These are phyloP conservation scores for Sclerotinia nivalis DNA, from an alignment of 2,329 filamentous ascomycete genomes.

Conservation along the genomic window DNA sequence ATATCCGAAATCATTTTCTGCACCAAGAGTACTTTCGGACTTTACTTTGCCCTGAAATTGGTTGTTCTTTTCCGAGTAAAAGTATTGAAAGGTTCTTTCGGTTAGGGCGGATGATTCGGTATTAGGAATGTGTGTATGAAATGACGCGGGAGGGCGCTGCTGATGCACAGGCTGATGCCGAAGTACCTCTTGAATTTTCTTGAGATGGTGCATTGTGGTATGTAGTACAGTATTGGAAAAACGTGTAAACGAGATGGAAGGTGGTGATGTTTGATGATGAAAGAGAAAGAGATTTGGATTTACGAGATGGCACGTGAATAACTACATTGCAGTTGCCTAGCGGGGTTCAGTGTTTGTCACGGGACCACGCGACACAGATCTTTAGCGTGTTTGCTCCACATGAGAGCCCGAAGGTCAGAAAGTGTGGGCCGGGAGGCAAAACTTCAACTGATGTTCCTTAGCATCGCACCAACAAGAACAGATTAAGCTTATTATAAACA, in stretches of 20 bases:
- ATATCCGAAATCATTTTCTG: conserved; percentile 29
- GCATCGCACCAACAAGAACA: too few species aligned
- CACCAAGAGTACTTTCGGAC: conserved; percentile 26
- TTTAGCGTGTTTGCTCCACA: not conserved
- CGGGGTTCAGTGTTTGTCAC: not conserved
- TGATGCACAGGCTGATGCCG: not conserved
- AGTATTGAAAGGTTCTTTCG: conserved; percentile 23
- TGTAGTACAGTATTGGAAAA: not conserved
- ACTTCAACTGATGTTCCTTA: not conserved
- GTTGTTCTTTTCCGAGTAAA: conserved; percentile 21
- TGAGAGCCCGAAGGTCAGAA: not conserved
- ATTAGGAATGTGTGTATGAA: not conserved
- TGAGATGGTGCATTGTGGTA: not conserved
- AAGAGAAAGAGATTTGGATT: not conserved
- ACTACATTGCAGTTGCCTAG: not conserved
- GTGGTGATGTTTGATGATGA: too few species aligned
- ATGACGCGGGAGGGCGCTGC: not conserved
- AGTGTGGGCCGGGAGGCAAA: not conserved
- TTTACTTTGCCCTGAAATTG: conserved; percentile 28
- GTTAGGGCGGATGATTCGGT: conserved; percentile 13
- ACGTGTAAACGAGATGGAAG: too few species aligned
- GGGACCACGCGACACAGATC: too few species aligned
- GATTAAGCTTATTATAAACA: too few species aligned
- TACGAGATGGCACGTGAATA: not conserved
- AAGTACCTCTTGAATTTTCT: not conserved